These are phyloP conservation scores for Geotrichum phurueaensis DNA, from an alignment of 1,139 yeast genomes.

Conservation along the genomic window DNA sequence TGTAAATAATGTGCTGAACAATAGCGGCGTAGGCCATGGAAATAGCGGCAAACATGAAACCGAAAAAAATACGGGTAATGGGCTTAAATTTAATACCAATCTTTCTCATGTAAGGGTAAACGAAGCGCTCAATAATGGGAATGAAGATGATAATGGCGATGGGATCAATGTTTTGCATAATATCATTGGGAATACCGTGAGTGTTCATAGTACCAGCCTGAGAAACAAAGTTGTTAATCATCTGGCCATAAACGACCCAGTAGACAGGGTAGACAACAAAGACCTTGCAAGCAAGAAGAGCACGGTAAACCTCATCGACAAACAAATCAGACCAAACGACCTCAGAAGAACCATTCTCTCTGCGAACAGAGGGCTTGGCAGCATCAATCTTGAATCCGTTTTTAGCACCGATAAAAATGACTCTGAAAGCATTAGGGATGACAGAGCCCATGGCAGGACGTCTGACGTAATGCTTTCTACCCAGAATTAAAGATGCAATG, in stretches of 20 bases:
- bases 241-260: constrained; percentile 66
- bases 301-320: constrained; percentile 57
- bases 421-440: constrained; percentile 50
- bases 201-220: constrained; percentile 61
- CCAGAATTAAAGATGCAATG: constrained; percentile 48
- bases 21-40: constrained; percentile 80
- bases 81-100: constrained; percentile 43
- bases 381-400: constrained; percentile 49
- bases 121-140: constrained; percentile 49
- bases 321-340: constrained; percentile 57
- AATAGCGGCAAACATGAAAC: constrained; percentile 64
- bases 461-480: constrained; percentile 53
- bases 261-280: constrained; percentile 56
- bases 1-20: constrained; percentile 66
- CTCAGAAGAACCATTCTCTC: constrained; percentile 36
- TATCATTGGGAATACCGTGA: constrained; percentile 61
- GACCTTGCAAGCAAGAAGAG: constrained; percentile 57
- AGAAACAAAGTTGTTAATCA: constrained; percentile 57
- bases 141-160: constrained; percentile 56
- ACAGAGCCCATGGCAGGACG: constrained; percentile 61
- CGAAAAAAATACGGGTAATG: constrained; percentile 65
- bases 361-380: constrained; percentile 50
- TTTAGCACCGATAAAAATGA: constrained; percentile 43
- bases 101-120: constrained; percentile 53
- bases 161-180: constrained; percentile 59